Evolutionary conservation across 352 stramenopile species (phyloP).

Genomic region (Phytophthora kernoviae): DNA sequence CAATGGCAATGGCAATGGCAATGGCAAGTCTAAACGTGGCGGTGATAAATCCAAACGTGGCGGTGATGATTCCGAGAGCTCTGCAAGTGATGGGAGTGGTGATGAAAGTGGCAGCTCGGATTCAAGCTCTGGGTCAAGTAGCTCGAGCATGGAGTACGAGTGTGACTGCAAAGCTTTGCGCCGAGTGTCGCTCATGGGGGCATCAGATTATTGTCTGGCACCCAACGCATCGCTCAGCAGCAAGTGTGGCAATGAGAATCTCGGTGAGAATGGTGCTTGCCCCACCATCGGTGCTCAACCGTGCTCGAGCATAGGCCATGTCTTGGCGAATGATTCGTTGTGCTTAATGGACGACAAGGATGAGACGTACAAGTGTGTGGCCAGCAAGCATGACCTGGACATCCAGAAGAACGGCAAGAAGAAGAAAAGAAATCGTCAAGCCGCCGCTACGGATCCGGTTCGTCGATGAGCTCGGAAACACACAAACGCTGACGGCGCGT

Average conservation of each 20-base stretch:
- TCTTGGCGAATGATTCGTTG: constrained; percentile 62
- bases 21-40: constrained; percentile 2
- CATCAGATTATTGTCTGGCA: constrained; percentile 69
- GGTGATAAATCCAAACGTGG: background rate
- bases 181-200: constrained; percentile 73
- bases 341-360: constrained; percentile 65
- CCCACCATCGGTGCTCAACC: constrained; percentile 55
- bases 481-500: constrained; percentile 13
- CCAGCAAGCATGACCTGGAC: constrained; percentile 65
- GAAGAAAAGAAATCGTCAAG: constrained; percentile 44
- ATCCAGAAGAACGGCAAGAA: constrained; percentile 62
- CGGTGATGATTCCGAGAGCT: constrained; percentile 1
- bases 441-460: constrained; percentile 17
- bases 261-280: constrained; percentile 59
- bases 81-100: constrained; percentile 14
- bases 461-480: constrained; percentile 16
- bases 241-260: constrained; percentile 71
- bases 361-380: constrained; percentile 76
- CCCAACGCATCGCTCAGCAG: constrained; percentile 45
- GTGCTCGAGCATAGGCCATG: constrained; percentile 62
- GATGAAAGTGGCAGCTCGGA: constrained; percentile 23
- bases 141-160: constrained; percentile 42
- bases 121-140: constrained; percentile 29
- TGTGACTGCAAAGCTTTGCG: constrained; percentile 48
- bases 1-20: background rate